These are phyloP conservation scores for Wallacemonas sp. DNA, from an alignment of 208 protist species.

Conservation along the genomic window DNA sequence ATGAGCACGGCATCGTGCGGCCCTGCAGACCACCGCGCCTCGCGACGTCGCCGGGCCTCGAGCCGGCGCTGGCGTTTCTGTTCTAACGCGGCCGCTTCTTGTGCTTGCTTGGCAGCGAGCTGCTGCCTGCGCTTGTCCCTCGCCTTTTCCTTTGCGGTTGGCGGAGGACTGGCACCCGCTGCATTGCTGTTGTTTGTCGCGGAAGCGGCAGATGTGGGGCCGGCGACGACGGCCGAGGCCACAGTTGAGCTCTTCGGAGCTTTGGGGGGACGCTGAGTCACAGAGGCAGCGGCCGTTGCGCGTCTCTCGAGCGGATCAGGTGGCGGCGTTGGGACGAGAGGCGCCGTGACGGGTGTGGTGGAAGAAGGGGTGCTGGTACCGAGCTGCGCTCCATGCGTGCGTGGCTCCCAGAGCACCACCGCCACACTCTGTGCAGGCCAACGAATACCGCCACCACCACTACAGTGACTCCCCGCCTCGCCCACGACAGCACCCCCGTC, in stretches of 20 bases:
- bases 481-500: too few relatives aligned
- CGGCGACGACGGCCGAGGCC: too few relatives aligned
- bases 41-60: conserved; percentile 6
- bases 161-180: background rate
- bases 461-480: background rate
- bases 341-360: background rate
- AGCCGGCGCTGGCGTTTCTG: background rate
- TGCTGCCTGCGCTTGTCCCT: background rate
- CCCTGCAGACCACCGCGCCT: conserved; percentile 10
- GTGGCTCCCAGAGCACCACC: conserved; percentile 15
- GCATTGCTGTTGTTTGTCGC: background rate
- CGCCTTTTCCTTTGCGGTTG: background rate
- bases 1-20: conserved; percentile 35
- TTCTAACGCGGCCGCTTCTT: background rate
- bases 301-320: background rate
- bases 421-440: conserved; percentile 15
- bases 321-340: background rate
- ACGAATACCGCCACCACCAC: conserved; percentile 16
- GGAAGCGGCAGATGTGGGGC: background rate
- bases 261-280: too few relatives aligned
- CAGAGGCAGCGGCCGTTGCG: background rate
- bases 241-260: background rate
- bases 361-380: background rate
- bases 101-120: background rate
- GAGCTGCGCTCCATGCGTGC: background rate